phyloP scores from a whole-genome alignment of 371 early-diverging fungal species.

The Scutellospora calospora region DNA sequence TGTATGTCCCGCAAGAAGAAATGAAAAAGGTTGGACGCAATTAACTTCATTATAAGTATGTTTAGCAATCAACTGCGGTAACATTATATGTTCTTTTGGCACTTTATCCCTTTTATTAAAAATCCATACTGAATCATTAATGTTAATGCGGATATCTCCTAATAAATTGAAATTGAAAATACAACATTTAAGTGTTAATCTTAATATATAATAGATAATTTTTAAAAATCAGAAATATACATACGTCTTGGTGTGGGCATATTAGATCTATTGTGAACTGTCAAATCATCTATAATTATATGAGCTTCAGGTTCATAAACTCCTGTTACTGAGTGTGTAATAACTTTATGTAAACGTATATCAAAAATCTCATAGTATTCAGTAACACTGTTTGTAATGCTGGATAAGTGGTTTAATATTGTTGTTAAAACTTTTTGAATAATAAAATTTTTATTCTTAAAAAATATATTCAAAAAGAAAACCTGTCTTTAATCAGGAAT shows the following conservation, averaged over 20 bases:
- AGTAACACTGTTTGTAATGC: conserved; percentile 9
- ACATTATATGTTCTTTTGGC: neutral
- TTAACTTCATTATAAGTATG: conserved; percentile 1
- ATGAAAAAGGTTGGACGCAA: conserved; percentile 7
- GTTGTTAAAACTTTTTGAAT: neutral
- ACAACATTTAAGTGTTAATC: neutral
- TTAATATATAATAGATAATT: neutral
- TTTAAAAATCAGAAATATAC: conserved; percentile 13
- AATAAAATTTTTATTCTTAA: too few relatives aligned
- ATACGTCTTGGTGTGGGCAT: conserved; percentile 40
- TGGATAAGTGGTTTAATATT: neutral
- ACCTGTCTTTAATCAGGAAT: conserved; percentile 40
- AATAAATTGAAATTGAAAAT: conserved; percentile 8
- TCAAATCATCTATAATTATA: conserved; percentile 30
- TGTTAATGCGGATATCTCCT: conserved; percentile 27
- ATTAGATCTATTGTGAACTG: conserved; percentile 9
- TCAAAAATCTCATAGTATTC: conserved; percentile 37
- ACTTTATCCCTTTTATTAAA: neutral
- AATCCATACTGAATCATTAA: conserved; percentile 34
- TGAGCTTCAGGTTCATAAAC: conserved; percentile 42
- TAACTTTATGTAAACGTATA: conserved; percentile 29
- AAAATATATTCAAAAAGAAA: too few relatives aligned
- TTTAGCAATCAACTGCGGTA: conserved; percentile 15
- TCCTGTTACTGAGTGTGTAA: conserved; percentile 20
- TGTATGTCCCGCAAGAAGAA: conserved; percentile 25